A percentile compares a stretch with the other conserved stretches of the same genome.
phyloP scores from a whole-genome alignment of 75 land plant genomes.

The Chamaecyparis obtusa region DNA sequence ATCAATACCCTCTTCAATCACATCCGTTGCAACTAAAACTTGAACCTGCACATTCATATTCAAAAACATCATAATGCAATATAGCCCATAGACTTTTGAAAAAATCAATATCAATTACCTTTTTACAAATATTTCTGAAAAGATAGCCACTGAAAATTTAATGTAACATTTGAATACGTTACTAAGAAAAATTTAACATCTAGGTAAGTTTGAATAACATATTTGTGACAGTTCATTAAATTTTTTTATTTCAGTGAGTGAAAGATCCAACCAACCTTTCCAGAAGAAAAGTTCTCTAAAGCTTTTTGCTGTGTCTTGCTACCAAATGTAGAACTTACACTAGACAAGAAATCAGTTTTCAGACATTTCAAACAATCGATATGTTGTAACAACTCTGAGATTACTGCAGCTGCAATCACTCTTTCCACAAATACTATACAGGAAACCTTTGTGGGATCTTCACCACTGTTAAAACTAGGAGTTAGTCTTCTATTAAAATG shows the following conservation, averaged over 20 bases:
- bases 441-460: conserved; percentile 12
- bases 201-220: neutral
- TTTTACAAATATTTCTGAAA: neutral
- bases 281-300: conserved; percentile 49
- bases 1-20: conserved; percentile 90
- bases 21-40: conserved; percentile 78
- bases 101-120: neutral
- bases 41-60: conserved; percentile 49
- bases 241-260: too few relatives aligned
- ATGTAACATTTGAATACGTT: neutral
- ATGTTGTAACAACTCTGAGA: conserved; percentile 54
- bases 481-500: neutral
- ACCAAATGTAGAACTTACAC: conserved; percentile 21
- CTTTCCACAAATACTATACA: conserved; percentile 10
- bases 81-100: too few relatives aligned
- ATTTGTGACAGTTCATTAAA: too few relatives aligned
- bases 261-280: conserved; percentile 38
- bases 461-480: conserved; percentile 18
- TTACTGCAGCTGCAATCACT: conserved; percentile 5
- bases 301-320: conserved; percentile 47
- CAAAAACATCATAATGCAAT: too few relatives aligned
- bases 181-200: neutral
- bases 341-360: conserved; percentile 45
- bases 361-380: conserved; percentile 45
- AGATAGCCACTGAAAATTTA: neutral